These are phyloP conservation scores for Agroathelia rolfsii DNA, from an alignment of 1,284 basidiomycete genomes.

Conservation along the genomic window DNA sequence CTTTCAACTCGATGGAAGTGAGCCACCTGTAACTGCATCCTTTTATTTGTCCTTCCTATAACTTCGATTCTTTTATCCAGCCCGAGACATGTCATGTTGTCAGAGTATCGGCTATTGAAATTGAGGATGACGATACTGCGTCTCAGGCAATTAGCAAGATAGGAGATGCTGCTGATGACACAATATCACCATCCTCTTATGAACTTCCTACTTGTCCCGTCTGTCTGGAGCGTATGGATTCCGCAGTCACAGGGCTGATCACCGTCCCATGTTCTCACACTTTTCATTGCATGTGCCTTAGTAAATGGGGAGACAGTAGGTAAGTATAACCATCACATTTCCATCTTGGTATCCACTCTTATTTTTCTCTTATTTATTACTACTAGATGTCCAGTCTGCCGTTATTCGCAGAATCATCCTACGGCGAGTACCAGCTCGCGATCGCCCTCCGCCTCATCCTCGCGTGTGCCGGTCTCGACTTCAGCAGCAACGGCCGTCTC, in stretches of 20 bases:
- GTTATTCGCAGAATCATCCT: slow-evolving; percentile 82
- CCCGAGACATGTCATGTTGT: slow-evolving; percentile 82
- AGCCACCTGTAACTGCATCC: slow-evolving; percentile 18
- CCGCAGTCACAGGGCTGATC: slow-evolving; percentile 84
- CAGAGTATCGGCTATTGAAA: slow-evolving; percentile 58
- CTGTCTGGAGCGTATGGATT: slow-evolving; percentile 94
- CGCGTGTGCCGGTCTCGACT: too few species aligned
- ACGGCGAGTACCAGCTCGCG: too few species aligned
- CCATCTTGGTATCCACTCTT: too few species aligned
- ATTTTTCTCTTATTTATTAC: slow-evolving; percentile 4
- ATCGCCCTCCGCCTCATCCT: slow-evolving; percentile 41
- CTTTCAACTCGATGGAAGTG: slow-evolving; percentile 84
- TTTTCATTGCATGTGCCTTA: slow-evolving; percentile 88
- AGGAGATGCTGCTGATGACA: slow-evolving; percentile 31
- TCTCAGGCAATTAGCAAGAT: slow-evolving; percentile 46
- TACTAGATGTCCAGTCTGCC: slow-evolving; percentile 85
- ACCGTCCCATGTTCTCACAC: slow-evolving; percentile 92
- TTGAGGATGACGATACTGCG: slow-evolving; percentile 64
- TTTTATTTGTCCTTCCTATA: slow-evolving; percentile 13
- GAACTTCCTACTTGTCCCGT: slow-evolving; percentile 97
- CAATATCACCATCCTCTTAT: too few species aligned
- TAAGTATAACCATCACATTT: too few species aligned
- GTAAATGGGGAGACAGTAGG: slow-evolving; percentile 92
- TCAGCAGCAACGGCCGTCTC: too few species aligned
- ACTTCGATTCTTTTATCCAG: too few species aligned